phyloP scores from a whole-genome alignment of 1,284 basidiomycete genomes.

The Ustanciosporium gigantosporum region DNA sequence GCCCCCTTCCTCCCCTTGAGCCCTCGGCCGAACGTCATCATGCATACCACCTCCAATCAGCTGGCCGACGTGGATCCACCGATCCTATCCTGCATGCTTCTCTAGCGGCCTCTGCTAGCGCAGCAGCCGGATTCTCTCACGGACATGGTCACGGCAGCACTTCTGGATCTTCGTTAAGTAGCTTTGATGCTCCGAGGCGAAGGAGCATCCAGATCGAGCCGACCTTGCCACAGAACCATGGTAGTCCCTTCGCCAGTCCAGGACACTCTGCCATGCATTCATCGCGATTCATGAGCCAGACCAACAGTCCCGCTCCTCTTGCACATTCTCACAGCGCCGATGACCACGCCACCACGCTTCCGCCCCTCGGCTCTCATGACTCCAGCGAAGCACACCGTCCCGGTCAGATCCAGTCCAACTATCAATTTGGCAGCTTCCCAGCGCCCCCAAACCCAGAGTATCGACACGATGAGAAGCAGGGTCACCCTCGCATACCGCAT shows the following conservation, averaged over 20 bases:
- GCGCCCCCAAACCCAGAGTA: conserved; percentile 25
- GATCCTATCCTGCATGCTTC: conserved; percentile 46
- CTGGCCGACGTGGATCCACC: conserved; percentile 37
- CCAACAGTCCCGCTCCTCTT: conserved; percentile 38
- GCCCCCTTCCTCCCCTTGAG: conserved; percentile 40
- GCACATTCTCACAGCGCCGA: conserved; percentile 20
- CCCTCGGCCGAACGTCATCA: conserved; percentile 36
- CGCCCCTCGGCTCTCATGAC: conserved; percentile 9
- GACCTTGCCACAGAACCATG: conserved; percentile 29
- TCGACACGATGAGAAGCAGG: conserved; percentile 20
- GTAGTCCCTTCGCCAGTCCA: conserved; percentile 28
- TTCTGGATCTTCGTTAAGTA: conserved; percentile 28
- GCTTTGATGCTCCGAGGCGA: conserved; percentile 31
- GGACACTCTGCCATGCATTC: conserved; percentile 26
- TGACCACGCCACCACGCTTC: conserved; percentile 12
- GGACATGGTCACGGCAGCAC: conserved; percentile 16
- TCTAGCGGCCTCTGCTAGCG: conserved; percentile 37
- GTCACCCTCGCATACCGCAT: conserved; percentile 29
- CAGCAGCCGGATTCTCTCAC: conserved; percentile 21
- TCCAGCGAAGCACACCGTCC: conserved; percentile 7
- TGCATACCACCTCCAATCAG: conserved; percentile 15
- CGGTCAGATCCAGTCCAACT: conserved; percentile 31
- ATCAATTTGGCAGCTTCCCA: conserved; percentile 38
- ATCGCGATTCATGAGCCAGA: conserved; percentile 35
- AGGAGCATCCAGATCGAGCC: conserved; percentile 43